phyloP scores from a whole-genome alignment of 805 yeast genomes.

The Spathaspora gorwiae region DNA sequence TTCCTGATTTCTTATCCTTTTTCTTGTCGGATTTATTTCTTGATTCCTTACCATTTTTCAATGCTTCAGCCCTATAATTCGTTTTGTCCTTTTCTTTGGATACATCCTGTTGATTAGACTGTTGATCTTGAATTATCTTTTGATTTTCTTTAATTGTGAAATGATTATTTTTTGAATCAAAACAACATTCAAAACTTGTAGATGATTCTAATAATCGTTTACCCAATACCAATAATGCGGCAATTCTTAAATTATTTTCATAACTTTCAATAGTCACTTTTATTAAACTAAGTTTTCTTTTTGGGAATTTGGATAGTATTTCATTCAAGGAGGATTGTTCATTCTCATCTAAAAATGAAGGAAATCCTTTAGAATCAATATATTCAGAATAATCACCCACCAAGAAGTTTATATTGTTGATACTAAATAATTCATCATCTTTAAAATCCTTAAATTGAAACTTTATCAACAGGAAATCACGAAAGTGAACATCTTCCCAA shows the following conservation, averaged over 20 bases:
- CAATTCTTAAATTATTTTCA: constrained; percentile 25
- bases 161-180: neutral
- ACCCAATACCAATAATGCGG: constrained; percentile 21
- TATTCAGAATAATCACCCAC: constrained; percentile 17
- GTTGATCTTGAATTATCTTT: no score
- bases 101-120: no score
- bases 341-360: constrained; percentile 11
- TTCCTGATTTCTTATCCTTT: no score
- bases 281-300: neutral
- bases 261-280: constrained; percentile 10
- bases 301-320: neutral
- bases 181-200: constrained; percentile 4
- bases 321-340: neutral
- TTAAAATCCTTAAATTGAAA: constrained; percentile 57
- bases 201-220: constrained; percentile 15
- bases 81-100: no score
- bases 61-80: neutral
- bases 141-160: neutral
- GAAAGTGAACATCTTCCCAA: constrained; percentile 58
- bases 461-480: constrained; percentile 55
- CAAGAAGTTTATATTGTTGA: constrained; percentile 17
- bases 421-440: constrained; percentile 43
- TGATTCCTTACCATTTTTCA: neutral
- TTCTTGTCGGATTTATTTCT: neutral
- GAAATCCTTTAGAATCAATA: constrained; percentile 5